Conservation (phyloP, 2,329 filamentous ascomycete species). For the Talaromyces sp. region DNA sequence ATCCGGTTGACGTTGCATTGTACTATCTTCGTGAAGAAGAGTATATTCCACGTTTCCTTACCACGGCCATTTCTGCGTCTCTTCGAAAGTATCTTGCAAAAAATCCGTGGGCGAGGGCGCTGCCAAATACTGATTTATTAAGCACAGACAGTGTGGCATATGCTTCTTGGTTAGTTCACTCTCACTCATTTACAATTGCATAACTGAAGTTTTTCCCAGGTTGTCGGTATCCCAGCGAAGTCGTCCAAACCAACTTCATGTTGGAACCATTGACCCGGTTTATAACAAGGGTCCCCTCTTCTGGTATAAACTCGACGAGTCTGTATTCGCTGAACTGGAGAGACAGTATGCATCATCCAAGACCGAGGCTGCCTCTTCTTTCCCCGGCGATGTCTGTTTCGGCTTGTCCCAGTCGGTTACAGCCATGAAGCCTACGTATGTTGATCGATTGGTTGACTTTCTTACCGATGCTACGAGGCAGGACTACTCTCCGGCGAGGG, state of each 20-base stretch:
- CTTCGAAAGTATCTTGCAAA: slow-evolving; percentile 16
- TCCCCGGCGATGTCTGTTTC: slow-evolving; percentile 20
- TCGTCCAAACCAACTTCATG: slow-evolving; percentile 7
- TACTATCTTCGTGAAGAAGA: slow-evolving; percentile 13
- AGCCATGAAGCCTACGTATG: slow-evolving; percentile 17
- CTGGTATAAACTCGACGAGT: slow-evolving; percentile 21
- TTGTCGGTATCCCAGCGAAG: slow-evolving; percentile 16
- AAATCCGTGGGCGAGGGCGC: slow-evolving; percentile 18
- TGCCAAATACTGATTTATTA: slow-evolving; percentile 17
- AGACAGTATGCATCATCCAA: slow-evolving; percentile 17
- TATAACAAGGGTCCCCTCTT: slow-evolving; percentile 25
- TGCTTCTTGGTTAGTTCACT: slow-evolving; percentile 19
- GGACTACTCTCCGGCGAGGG: slow-evolving; percentile 20
- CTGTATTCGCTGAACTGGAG: slow-evolving; percentile 20
- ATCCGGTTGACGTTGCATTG: slow-evolving; percentile 12
- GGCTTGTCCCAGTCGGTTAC: slow-evolving; percentile 24
- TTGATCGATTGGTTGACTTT: slow-evolving; percentile 19
- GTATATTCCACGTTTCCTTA: slow-evolving; percentile 16
- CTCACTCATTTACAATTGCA: background rate
- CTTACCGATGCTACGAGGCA: slow-evolving; percentile 18
- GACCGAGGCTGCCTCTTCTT: slow-evolving; percentile 8
- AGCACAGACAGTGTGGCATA: slow-evolving; percentile 16
- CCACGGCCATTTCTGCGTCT: slow-evolving; percentile 16
- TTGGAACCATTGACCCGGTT: slow-evolving; percentile 20
- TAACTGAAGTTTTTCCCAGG: slow-evolving; percentile 14